Evolutionary conservation across 139 green algal species (phyloP).

Genomic region (Diplosphaera chodatii): DNA sequence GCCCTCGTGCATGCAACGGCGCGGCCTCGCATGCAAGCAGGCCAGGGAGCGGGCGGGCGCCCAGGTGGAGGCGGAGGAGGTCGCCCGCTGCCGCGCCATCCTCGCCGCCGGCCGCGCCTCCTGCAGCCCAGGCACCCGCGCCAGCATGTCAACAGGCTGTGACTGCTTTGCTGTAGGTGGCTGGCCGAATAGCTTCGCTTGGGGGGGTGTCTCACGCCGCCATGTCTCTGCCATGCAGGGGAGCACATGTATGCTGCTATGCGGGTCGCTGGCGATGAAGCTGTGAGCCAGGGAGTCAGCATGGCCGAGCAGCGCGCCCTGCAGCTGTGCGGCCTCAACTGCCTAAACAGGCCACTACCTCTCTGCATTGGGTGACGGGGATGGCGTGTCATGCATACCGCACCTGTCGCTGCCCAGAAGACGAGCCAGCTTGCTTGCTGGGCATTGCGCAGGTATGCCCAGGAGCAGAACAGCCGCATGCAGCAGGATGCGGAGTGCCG

Average conservation of each 20-base stretch:
- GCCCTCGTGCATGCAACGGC: too few relatives aligned
- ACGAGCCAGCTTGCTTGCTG: too few relatives aligned
- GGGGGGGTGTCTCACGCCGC: too few relatives aligned
- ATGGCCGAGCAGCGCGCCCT: neutral
- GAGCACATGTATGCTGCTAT: neutral
- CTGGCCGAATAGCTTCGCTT: too few relatives aligned
- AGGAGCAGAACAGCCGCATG: neutral
- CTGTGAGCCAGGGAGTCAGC: neutral
- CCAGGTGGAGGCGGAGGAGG: neutral
- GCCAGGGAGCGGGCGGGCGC: neutral
- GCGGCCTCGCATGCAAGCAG: neutral
- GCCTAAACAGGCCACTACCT: too few relatives aligned
- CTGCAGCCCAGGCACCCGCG: neutral
- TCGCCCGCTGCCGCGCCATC: neutral
- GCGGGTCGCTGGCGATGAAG: neutral
- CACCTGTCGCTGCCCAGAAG: too few relatives aligned
- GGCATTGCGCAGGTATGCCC: neutral
- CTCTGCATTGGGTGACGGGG: too few relatives aligned
- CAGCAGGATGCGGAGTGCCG: neutral
- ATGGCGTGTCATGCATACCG: too few relatives aligned
- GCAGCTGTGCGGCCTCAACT: neutral
- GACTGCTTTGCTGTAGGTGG: too few relatives aligned
- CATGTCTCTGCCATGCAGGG: neutral
- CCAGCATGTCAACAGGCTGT: too few relatives aligned
- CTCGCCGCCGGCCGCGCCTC: neutral